Evolutionary conservation across 345 rosid species (phyloP), one percentile per base, ranked within the genome.

Genomic region (Arabidopsis suecica): DNA sequence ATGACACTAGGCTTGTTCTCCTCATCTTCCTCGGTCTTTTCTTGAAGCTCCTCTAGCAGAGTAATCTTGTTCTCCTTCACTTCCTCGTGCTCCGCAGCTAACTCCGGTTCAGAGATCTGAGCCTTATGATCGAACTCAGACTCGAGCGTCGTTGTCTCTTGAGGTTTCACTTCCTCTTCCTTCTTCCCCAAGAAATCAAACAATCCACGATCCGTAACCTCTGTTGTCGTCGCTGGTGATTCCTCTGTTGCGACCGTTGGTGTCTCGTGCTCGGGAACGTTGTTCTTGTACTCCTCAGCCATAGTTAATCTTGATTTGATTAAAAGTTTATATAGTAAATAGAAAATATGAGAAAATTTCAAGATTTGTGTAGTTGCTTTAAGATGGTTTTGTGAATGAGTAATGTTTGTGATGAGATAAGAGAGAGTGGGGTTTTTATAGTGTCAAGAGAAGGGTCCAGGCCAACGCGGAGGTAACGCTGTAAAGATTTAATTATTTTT

Each of bases 141-240:
- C 18, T n/a, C 85, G 59, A 84, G 61, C 7, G 38, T 47, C 4
- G 65, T 74, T 82, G 84, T 87, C 74, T 76, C 92, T 66, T 85
- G 91, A 49, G 85, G 83, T 62, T 81, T 84, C 84, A 84, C 76
- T 82, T 79, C 84, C 44, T 87, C 89, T 28, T 87, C 86, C 77
- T 86, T 88, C 80, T 87, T 88, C 78, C 77, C 65, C 79, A 86
- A 0, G 88, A 93, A 87, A 83, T 85, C 93, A 67, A 91, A 85
- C 74, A 89, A 0, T 42, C 98, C 98, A 0, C 97, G 89, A 54
- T 84, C 90, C 76, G 55, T 82, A 72, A 72, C 49, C 83, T 88
- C 97, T 60, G 63, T 63, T 0, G 67, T 53, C 4, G 65, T 45
- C 37, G 74, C 80, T 0, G 78, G 13, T 67, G 73, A 3, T 12